A percentile compares a stretch with the other conserved stretches of the same genome.
These are phyloP conservation scores for Gardenia jasminoides DNA, from an alignment of 257 asterid genomes.

Conservation along the genomic window DNA sequence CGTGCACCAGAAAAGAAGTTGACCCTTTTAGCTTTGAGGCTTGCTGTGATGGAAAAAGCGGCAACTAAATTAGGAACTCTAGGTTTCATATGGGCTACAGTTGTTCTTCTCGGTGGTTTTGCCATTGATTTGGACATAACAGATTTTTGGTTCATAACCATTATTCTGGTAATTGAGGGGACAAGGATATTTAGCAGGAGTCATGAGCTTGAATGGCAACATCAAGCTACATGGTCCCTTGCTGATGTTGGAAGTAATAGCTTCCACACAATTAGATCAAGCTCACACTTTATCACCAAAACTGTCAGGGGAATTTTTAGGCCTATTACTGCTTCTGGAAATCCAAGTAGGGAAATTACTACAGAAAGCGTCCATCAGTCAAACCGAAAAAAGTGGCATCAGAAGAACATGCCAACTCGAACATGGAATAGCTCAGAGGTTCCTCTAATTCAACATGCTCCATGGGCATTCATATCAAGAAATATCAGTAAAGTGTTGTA, in stretches of 20 bases:
- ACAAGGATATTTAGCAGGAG: constrained; percentile 83
- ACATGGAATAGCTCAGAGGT: constrained; percentile 78
- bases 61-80: constrained; percentile 88
- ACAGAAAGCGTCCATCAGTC: constrained; percentile 14
- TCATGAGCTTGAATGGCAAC: constrained; percentile 97
- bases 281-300: constrained; percentile 36
- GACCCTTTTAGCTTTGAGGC: constrained; percentile 85
- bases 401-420: constrained; percentile 42
- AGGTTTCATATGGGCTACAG: constrained; percentile 95
- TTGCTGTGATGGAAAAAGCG: constrained; percentile 67
- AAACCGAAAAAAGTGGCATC: constrained; percentile 29
- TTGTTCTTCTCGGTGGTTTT: constrained; percentile 91
- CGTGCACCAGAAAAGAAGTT: constrained; percentile 84
- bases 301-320: constrained; percentile 26
- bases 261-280: constrained; percentile 55
- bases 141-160: constrained; percentile 93
- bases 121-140: constrained; percentile 70
- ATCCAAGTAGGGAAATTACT: constrained; percentile 32
- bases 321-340: constrained; percentile 24
- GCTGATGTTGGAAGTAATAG: constrained; percentile 67
- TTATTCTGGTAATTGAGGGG: constrained; percentile 69
- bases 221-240: constrained; percentile 80
- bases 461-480: constrained; percentile 71
- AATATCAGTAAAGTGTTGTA: constrained; percentile 66
- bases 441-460: constrained; percentile 66